Evolutionary conservation across 2,329 filamentous ascomycete genomes (phyloP), one percentile per base, ranked within the genome.

Genomic region (Blumeria hordei): DNA sequence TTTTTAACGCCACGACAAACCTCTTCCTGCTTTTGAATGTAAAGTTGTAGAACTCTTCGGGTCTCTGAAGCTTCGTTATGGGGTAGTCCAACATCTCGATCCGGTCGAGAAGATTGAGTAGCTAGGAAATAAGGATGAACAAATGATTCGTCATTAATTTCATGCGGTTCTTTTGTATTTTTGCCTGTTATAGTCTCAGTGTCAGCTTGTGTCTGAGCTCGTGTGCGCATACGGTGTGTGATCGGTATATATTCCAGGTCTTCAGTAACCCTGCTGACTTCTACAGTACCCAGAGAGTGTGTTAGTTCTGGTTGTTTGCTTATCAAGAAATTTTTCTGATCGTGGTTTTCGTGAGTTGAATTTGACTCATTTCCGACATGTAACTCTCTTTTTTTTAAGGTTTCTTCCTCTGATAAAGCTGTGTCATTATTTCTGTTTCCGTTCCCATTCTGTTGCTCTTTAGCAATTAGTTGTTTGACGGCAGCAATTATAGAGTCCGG

Each of bases 11-110:
- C 80, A 4, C 85, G 78, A 55, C 84, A 81, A 1, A 90, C 78
- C 65, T 92, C 85, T 62, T 92, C 85, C 64, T 92, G 85, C 66
- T 90, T 90, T 63, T 90, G 85, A 32, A 90, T 79, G 64, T 86
- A 90, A 10, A 85, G 70, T 59, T 86, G 75, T 52, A 92, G 72
- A 16, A 88, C 68, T 56, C 81, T 76, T 57, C 85, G 78, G 45
- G 85, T 80, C 57, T 92, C 84, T 59, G 88, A 84, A 1, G 86
- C 86, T 68, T 92, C 85, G 32, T 72, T 68, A 16, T 79, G 72
- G 0, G 85, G 84, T 2, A 93, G 74, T 1, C 82, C 82, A 41
- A 85, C 70, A 64, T 88, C 79, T 55, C 80, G 74, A 64, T 88
- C 81, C 1, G 81, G 75, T 55, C 75, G 72, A 28, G 77, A 75